Evolutionary conservation across 108 stramenopile species (phyloP).

Genomic region (Seminavis robusta): DNA sequence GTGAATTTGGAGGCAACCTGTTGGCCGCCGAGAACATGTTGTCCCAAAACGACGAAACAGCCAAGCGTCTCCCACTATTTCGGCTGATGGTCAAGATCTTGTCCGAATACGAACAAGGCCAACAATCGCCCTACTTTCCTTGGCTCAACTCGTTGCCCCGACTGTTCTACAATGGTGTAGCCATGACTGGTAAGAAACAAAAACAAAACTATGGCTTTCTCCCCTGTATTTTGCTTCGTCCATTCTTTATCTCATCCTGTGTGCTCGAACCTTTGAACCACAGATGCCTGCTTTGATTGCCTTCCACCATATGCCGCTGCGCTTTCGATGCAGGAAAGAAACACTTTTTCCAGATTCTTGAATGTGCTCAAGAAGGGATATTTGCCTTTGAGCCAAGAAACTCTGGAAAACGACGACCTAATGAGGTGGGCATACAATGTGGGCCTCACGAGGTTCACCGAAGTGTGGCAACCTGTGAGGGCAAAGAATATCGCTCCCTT

Average conservation of each 20-base stretch:
- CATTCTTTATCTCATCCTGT: slow-evolving; percentile 15
- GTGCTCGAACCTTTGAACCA: slow-evolving; percentile 10
- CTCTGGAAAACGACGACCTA: no score
- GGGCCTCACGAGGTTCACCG: slow-evolving; percentile 14
- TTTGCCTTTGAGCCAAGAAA: no score
- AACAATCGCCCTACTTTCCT: slow-evolving; percentile 30
- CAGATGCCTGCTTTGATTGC: slow-evolving; percentile 11
- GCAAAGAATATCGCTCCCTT: slow-evolving; percentile 38
- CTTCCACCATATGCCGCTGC: slow-evolving; percentile 20
- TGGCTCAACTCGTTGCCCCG: slow-evolving; percentile 51
- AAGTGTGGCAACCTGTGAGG: slow-evolving; percentile 12
- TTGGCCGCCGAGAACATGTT: slow-evolving; percentile 26
- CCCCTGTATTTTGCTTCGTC: slow-evolving; percentile 5
- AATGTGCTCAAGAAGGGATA: no score
- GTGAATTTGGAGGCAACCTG: slow-evolving; percentile 24
- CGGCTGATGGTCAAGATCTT: slow-evolving; percentile 36
- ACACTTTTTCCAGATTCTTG: no score
- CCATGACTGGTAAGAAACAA: slow-evolving; percentile 37
- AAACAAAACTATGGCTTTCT: slow-evolving; percentile 13
- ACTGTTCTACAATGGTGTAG: slow-evolving; percentile 28
- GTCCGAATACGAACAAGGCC: slow-evolving; percentile 43
- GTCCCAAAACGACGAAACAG: slow-evolving; percentile 7
- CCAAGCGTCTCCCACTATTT: slow-evolving; percentile 20
- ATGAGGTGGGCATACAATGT: slow-evolving; percentile 23
- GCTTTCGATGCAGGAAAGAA: no score